A percentile compares a stretch with the other conserved stretches of the same genome.
phyloP scores from a whole-genome alignment of 768 basidiomycete genomes.

The Mrakia blollopis region DNA sequence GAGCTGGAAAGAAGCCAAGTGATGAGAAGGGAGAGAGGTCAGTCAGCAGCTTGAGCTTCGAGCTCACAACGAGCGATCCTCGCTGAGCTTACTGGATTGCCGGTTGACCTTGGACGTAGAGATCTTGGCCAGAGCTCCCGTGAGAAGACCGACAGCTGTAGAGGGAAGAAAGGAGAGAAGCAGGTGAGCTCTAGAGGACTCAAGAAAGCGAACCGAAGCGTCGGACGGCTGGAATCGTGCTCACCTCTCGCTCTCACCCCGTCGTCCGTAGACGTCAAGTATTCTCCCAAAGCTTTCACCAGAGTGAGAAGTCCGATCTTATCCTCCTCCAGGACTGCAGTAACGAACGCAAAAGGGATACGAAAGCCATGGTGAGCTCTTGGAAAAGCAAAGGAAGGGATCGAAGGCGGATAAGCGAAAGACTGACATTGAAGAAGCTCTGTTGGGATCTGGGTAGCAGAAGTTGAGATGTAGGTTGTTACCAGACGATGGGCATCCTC shows the following conservation, averaged over 20 bases:
- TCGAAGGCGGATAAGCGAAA: not conserved
- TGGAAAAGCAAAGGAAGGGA: not conserved
- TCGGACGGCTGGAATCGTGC: slow-evolving; percentile 17
- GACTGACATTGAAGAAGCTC: slow-evolving; percentile 41
- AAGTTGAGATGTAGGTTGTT: slow-evolving; percentile 42
- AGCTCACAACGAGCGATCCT: not conserved
- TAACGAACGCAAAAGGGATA: not conserved
- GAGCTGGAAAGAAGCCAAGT: slow-evolving; percentile 51
- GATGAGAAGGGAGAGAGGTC: not conserved
- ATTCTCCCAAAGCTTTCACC: slow-evolving; percentile 81
- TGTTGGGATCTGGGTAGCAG: slow-evolving; percentile 39
- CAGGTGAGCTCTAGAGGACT: not conserved
- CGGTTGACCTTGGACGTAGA: slow-evolving; percentile 63
- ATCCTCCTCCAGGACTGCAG: slow-evolving; percentile 55
- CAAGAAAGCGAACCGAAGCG: not conserved
- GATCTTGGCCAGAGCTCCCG: slow-evolving; percentile 60
- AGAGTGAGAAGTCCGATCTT: slow-evolving; percentile 63
- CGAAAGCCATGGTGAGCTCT: not conserved
- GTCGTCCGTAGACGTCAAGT: slow-evolving; percentile 80
- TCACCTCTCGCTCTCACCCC: slow-evolving; percentile 71
- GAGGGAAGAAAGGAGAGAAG: not conserved
- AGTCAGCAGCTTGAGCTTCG: not conserved
- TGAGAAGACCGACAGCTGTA: slow-evolving; percentile 80
- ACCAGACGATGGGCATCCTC: slow-evolving; percentile 34
- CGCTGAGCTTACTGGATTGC: slow-evolving; percentile 63